A percentile compares a stretch with the other conserved stretches of the same genome.
Evolutionary conservation across 495 filamentous ascomycete genomes (phyloP).

Genomic region (Trichocladium antarcticum): DNA sequence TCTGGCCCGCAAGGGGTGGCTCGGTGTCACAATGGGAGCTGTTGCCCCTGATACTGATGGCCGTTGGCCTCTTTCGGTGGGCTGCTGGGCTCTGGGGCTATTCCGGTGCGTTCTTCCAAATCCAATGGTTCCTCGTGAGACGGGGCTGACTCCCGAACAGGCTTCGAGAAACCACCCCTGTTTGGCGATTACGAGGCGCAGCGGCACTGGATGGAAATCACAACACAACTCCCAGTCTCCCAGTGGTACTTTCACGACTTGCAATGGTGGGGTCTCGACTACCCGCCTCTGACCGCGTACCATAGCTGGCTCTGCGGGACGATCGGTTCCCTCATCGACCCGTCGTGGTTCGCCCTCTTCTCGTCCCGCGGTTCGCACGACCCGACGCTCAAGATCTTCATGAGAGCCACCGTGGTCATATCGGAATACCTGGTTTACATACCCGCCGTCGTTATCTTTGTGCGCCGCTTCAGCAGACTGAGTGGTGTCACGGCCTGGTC

Average conservation of each 20-base stretch:
- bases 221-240: constrained; percentile 72
- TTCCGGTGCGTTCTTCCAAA: constrained; percentile 50
- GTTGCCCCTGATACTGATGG: constrained; percentile 78
- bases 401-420: constrained; percentile 79
- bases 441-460: constrained; percentile 73
- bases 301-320: constrained; percentile 90
- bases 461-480: constrained; percentile 62
- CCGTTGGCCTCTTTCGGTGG: constrained; percentile 86
- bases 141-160: constrained; percentile 29
- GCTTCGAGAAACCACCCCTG: constrained; percentile 74
- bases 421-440: constrained; percentile 87
- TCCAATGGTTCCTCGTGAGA: neutral
- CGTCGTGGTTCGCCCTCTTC: constrained; percentile 80
- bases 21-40: constrained; percentile 86
- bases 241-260: constrained; percentile 98
- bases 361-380: constrained; percentile 73
- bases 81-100: constrained; percentile 86
- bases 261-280: constrained; percentile 95
- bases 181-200: constrained; percentile 97
- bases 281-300: constrained; percentile 93
- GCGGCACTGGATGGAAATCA: constrained; percentile 97
- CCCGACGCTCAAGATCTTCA: constrained; percentile 74
- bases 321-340: constrained; percentile 68
- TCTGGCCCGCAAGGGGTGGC: constrained; percentile 79
- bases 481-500: constrained; percentile 64